Base-by-base conservation (phyloP, 306 rosid genomes). In the Glycine latifolia region DNA sequence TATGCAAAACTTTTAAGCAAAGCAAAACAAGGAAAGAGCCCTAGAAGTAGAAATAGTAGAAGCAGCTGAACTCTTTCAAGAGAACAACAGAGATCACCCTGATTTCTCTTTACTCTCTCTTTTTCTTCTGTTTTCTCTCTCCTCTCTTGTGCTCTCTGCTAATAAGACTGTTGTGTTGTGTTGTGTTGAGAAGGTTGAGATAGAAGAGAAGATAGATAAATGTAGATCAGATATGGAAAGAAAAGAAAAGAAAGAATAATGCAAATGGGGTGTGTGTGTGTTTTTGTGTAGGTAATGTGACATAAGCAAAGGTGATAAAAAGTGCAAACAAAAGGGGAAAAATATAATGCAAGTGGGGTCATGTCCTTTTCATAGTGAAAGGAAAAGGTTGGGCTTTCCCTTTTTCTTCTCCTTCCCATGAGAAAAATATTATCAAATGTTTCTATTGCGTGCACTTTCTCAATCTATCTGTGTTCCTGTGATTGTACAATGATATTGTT, bases 281-380 rank as follows among this genome's bases (percentile, higher is more conserved):
- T 39, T 50, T 61, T 26, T 2, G 73, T 5, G 14, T 65, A 31
- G 46, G 31, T 26, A 26, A 79, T 68, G 89, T 91, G 92, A 86
- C 83, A 72, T 81, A 75, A 61, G 86, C 89, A 84, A 77, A 91
- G 89, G 66, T 80, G 88, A 91, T 89, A 86, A 87, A 91, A 91
- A 89, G 92, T 84, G 90, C 90, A 86, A 7, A 16, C 35, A 33
- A 49, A 59, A 67, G 81, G 13, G 11, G 67, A 81, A 44, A 79
- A 52, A 53, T 55, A 69, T 76, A 84, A 67, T 84, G 85, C 77
- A 46, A 58, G 90, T 87, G 91, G 94, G 91, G 6, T 91, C 90
- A 65, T 62, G 84, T 54, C 88, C 70, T 87, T 89, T 89, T 91
- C 87, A 8, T 10, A 82, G 79, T 84, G 89, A 65, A 80, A 54